Base-by-base conservation (phyloP, 352 stramenopile species). In the Phytophthora uliginosa region DNA sequence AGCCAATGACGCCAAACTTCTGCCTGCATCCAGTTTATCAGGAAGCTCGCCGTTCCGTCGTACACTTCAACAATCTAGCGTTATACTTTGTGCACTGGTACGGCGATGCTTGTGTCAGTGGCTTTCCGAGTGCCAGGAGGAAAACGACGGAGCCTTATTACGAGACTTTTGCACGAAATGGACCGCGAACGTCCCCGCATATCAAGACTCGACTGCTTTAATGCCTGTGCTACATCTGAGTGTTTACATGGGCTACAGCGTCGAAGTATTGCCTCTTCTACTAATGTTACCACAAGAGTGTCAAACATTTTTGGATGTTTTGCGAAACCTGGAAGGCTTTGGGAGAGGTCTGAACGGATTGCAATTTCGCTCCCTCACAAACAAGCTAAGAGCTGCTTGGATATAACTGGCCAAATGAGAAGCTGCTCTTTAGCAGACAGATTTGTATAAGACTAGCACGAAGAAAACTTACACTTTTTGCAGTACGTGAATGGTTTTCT, bases 221-320 rank as follows among this genome's bases (percentile, higher is more conserved):
- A 2, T 59, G 51, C 38, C 51, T 26, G 42, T 54, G 10, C 34
- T 73, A 24, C 42, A 59, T 28, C 17, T 63, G 17, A 42, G 15
- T 13, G 40, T 68, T 7, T 73, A 57, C 13, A 36, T 50, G 13
- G 65, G 65, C 3, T 72, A 63, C 26, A 20, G n/a, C 2, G 33
- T 45, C 7, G 66, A 67, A 0, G 15, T 68, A 13, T 18, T 73
- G 7, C 66, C 66, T 7, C 66, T 73, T 22, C 20, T 68, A 15
- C 40, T 73, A 15, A 61, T 68, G 52, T n/a, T 73, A 28, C 58
- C 66, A 42, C 24, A 26, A 26, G 24, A 26, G 24, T 26, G 24
- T 26, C 1, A 26, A 26, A 26, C 24, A 1, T 26, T 26, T 26
- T 26, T 26, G 24, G 2, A 26, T 26, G 1, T 2, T 26, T 26